These are phyloP conservation scores for Gossypium armourianum DNA, from an alignment of 441 rosid species.

Conservation along the genomic window DNA sequence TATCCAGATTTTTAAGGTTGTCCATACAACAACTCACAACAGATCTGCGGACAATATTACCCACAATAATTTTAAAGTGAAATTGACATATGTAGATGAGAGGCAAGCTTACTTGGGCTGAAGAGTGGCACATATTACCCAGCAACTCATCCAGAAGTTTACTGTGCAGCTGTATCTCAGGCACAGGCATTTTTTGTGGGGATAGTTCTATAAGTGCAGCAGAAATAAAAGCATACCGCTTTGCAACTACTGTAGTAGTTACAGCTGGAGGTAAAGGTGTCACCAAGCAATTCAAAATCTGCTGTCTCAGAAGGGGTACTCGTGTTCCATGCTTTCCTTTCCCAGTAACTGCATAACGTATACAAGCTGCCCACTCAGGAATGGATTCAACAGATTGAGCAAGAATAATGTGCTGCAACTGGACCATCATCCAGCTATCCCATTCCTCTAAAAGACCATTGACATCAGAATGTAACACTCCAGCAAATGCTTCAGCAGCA, in stretches of 20 bases:
- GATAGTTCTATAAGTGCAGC: constrained; percentile 84
- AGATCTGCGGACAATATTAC: neutral
- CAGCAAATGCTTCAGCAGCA: constrained; percentile 97
- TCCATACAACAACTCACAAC: neutral
- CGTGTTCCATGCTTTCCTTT: constrained; percentile 82
- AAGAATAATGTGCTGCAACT: constrained; percentile 71
- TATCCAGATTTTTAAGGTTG: neutral
- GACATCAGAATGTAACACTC: constrained; percentile 81
- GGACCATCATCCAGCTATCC: constrained; percentile 88
- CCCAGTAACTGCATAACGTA: constrained; percentile 98
- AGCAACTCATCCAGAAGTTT: constrained; percentile 69
- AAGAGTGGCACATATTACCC: constrained; percentile 85
- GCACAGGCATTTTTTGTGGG: constrained; percentile 69
- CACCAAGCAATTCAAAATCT: constrained; percentile 71
- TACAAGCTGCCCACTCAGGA: constrained; percentile 97
- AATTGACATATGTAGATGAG: neutral
- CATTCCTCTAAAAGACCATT: constrained; percentile 70
- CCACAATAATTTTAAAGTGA: constrained; percentile 5
- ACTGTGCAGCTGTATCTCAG: constrained; percentile 65
- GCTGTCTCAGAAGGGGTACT: constrained; percentile 69
- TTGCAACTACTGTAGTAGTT: constrained; percentile 77
- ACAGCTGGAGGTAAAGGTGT: constrained; percentile 70
- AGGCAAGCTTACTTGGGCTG: constrained; percentile 72
- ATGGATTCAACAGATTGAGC: constrained; percentile 87
- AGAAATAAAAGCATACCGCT: constrained; percentile 87